phyloP scores from a whole-genome alignment of 2,329 filamentous ascomycete species.

The Phoma herbarum region DNA sequence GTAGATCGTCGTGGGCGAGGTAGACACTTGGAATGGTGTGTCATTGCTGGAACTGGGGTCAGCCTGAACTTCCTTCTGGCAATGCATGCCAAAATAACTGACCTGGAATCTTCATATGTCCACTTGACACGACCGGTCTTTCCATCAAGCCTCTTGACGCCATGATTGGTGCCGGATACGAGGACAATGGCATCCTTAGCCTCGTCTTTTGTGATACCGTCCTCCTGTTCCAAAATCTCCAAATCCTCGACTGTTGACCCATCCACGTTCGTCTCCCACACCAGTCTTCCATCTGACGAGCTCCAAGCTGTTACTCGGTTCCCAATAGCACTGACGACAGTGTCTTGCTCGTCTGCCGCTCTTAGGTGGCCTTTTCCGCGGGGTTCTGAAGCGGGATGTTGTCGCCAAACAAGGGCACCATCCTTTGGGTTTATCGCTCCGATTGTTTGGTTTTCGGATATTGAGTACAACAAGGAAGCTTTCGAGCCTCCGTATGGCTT shows the following conservation, averaged over 20 bases:
- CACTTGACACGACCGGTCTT: constrained; percentile 77
- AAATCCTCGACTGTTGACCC: constrained; percentile 70
- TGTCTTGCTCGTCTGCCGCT: constrained; percentile 80
- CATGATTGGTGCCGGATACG: constrained; percentile 64
- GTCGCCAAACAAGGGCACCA: constrained; percentile 86
- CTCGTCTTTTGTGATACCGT: constrained; percentile 57
- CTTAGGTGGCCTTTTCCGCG: constrained; percentile 62
- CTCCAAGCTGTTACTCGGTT: constrained; percentile 81
- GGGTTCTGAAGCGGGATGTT: constrained; percentile 66
- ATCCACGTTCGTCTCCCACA: constrained; percentile 73
- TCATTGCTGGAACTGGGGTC: constrained; percentile 63
- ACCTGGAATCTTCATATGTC: constrained; percentile 74
- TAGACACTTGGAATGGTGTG: constrained; percentile 77
- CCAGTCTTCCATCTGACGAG: constrained; percentile 78
- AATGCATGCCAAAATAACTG: constrained; percentile 13
- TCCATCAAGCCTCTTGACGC: constrained; percentile 77
- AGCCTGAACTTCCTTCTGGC: constrained; percentile 13
- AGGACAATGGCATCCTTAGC: constrained; percentile 77
- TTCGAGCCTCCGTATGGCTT: constrained; percentile 81
- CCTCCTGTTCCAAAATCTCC: constrained; percentile 78
- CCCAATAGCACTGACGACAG: constrained; percentile 77
- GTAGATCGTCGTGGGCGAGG: constrained; percentile 73
- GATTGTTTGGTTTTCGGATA: constrained; percentile 83
- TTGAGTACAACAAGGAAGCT: constrained; percentile 88
- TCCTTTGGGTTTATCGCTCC: constrained; percentile 90